Percentiles rank a stretch among this genome's conserved stretches.
These are phyloP conservation scores for Rhizopus delemar DNA, from an alignment of 371 early-diverging fungal genomes.

Conservation along the genomic window DNA sequence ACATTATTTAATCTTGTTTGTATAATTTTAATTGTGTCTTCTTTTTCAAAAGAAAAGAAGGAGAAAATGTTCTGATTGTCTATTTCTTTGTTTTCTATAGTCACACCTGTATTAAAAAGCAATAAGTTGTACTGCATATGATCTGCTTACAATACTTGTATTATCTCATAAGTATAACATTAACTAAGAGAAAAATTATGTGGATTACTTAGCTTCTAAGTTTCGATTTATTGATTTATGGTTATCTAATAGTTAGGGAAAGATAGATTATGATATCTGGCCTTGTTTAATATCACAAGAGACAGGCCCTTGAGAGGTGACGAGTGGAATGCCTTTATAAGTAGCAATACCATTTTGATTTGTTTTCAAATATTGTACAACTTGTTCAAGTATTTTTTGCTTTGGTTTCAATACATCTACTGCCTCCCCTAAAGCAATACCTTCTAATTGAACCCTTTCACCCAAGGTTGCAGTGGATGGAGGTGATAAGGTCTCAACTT, in stretches of 20 bases:
- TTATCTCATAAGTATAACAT: too few species aligned
- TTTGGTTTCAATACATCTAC: slow-evolving; percentile 57
- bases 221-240: slow-evolving; percentile 30
- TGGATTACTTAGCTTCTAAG: slow-evolving; percentile 8
- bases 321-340: slow-evolving; percentile 51
- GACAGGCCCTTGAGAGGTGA: slow-evolving; percentile 48
- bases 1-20: too few species aligned
- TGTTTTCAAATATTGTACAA: slow-evolving; percentile 39
- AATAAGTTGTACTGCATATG: too few species aligned
- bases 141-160: too few species aligned
- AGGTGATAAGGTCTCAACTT: slow-evolving; percentile 51
- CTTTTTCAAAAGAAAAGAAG: too few species aligned
- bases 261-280: slow-evolving; percentile 37
- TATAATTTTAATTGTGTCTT: too few species aligned
- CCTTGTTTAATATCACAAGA: slow-evolving; percentile 40
- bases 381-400: slow-evolving; percentile 56
- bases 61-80: too few species aligned
- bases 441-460: slow-evolving; percentile 47
- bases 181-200: too few species aligned
- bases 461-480: slow-evolving; percentile 44
- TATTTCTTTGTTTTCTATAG: too few species aligned
- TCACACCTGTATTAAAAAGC: too few species aligned
- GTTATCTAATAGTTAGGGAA: slow-evolving; percentile 24
- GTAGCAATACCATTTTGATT: slow-evolving; percentile 48
- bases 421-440: slow-evolving; percentile 20